Conservation (phyloP, 176 grass and related monocot species). For the Musa itinerans region DNA sequence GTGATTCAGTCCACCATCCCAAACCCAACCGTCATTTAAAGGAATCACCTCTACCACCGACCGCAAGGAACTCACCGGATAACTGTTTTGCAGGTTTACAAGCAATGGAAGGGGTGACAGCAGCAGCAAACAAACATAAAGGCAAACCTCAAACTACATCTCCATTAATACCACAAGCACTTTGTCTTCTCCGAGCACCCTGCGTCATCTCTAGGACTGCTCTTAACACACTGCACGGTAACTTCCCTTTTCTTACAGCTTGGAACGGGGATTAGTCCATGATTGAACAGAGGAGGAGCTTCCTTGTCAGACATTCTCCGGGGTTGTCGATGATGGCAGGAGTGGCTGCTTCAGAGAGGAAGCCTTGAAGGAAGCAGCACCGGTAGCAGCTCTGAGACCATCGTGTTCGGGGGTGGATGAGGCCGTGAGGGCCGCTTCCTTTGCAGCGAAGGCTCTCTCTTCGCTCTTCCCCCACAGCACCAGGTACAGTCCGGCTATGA, state of each 20-base stretch:
- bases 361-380: slow-evolving; percentile 20
- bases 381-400: neutral
- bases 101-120: neutral
- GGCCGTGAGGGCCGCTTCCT: slow-evolving; percentile 19
- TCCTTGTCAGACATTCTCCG: slow-evolving; percentile 48
- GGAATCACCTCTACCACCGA: no score
- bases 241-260: no score
- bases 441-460: slow-evolving; percentile 45
- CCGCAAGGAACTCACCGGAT: no score
- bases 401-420: slow-evolving; percentile 15
- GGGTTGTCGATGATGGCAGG: slow-evolving; percentile 42
- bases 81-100: slow-evolving; percentile 3
- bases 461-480: slow-evolving; percentile 92
- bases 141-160: slow-evolving; percentile 5
- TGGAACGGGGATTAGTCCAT: no score
- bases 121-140: neutral
- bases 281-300: neutral
- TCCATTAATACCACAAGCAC: neutral
- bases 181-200: no score
- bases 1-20: no score
- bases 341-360: slow-evolving; percentile 62
- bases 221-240: no score
- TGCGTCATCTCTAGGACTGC: no score
- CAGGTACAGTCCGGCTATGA: slow-evolving; percentile 77
- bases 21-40: no score